Percentiles rank a stretch among this genome's conserved stretches.
Conservation (phyloP, 129 eudicot species). For the Artemisia annua region DNA sequence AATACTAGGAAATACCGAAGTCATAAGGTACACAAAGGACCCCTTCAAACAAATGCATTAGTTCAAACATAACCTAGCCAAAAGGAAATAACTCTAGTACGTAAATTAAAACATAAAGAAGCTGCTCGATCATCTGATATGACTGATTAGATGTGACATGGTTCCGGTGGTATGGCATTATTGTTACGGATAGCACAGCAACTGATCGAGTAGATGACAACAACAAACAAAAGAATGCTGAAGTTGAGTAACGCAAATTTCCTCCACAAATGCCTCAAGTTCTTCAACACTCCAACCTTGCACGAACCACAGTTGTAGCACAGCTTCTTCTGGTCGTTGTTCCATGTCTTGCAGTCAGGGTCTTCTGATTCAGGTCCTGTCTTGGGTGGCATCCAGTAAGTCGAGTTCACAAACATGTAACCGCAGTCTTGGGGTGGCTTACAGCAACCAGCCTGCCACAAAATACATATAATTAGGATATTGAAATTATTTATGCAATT, state of each 20-base stretch:
- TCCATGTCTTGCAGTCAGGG: slow-evolving; percentile 65
- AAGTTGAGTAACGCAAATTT: slow-evolving; percentile 42
- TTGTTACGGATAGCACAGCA: slow-evolving; percentile 69
- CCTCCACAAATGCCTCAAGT: slow-evolving; percentile 65
- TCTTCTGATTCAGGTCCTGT: slow-evolving; percentile 37
- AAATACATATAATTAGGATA: neutral
- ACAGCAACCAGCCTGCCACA: slow-evolving; percentile 68
- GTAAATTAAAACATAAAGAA: slow-evolving; percentile 11
- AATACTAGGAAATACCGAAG: slow-evolving; percentile 11
- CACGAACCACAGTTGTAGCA: slow-evolving; percentile 69
- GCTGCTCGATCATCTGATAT: neutral
- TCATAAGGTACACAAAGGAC: neutral
- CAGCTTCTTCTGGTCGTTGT: slow-evolving; percentile 51
- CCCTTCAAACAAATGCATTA: neutral
- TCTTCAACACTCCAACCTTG: slow-evolving; percentile 51
- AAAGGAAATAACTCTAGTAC: slow-evolving; percentile 7
- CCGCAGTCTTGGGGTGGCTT: slow-evolving; percentile 58
- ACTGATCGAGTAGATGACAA: slow-evolving; percentile 52
- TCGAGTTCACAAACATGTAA: slow-evolving; percentile 38
- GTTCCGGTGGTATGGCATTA: slow-evolving; percentile 25
- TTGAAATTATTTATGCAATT: too few species aligned
- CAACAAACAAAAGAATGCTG: slow-evolving; percentile 37
- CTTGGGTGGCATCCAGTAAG: slow-evolving; percentile 49
- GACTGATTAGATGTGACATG: slow-evolving; percentile 22
- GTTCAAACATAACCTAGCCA: slow-evolving; percentile 5